Percentiles rank a stretch among this genome's conserved stretches.
phyloP scores from a whole-genome alignment of 106 monocot genomes.

The Hemerocallis citrina region DNA sequence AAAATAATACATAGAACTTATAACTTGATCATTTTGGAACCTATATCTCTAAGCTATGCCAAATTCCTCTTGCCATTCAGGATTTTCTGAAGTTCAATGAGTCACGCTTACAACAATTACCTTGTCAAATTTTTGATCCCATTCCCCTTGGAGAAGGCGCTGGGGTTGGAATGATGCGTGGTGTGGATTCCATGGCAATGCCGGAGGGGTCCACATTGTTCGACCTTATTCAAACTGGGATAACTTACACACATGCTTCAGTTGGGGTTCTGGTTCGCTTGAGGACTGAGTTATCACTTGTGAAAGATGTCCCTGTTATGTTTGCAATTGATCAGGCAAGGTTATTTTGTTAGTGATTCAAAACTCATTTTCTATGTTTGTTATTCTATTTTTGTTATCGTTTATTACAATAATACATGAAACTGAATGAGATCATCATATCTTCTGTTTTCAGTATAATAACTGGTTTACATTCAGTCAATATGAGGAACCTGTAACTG shows the following conservation, averaged over 20 bases:
- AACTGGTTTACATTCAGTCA: slow-evolving; percentile 98
- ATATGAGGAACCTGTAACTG: slow-evolving; percentile 73
- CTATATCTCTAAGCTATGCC: neutral
- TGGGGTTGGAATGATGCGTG: slow-evolving; percentile 45
- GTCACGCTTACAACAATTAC: slow-evolving; percentile 47
- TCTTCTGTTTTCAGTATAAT: slow-evolving; percentile 62
- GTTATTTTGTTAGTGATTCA: neutral
- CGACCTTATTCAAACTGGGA: slow-evolving; percentile 89
- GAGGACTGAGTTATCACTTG: slow-evolving; percentile 79
- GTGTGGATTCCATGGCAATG: slow-evolving; percentile 68
- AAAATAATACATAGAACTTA: too few relatives aligned
- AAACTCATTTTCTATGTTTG: neutral
- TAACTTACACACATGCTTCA: slow-evolving; percentile 68
- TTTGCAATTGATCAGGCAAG: slow-evolving; percentile 94
- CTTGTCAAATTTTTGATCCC: slow-evolving; percentile 74
- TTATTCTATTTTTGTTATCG: neutral
- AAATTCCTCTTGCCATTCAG: slow-evolving; percentile 27
- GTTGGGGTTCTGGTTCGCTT: slow-evolving; percentile 81
- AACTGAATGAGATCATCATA: neutral
- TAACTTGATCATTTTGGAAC: too few relatives aligned
- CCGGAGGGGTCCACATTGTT: slow-evolving; percentile 84
- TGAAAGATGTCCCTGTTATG: slow-evolving; percentile 86
- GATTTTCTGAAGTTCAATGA: slow-evolving; percentile 88
- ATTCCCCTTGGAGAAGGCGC: slow-evolving; percentile 88
- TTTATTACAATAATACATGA: neutral